Evolutionary conservation across 73 alveolate species (phyloP), one percentile per base, ranked within the genome.

Genomic region (Paramecium caudatum): DNA sequence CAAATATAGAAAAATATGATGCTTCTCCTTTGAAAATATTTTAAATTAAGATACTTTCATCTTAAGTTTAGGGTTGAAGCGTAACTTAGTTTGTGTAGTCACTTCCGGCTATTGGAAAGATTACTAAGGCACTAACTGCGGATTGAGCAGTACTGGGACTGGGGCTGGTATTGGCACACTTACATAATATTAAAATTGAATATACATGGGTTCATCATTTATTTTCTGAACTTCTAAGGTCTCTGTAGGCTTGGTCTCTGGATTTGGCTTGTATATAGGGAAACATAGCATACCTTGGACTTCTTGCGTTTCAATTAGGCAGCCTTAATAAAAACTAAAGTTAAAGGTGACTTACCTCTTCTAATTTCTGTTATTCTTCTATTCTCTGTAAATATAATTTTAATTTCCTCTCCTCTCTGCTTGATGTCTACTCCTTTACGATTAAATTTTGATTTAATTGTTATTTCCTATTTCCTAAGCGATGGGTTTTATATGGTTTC

Each of bases 301-400:
- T 49, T 47, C 84, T 68, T 68, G 30, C 84, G 84, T 37, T 68
- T 68, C 50, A 68, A 68, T 37, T 9, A 34, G 84, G 84, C 84
- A 25, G 84, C 84, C 84, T 68, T 34, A 68, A 68, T 15, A 37
- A 68, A 68, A 68, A 68, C 84, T 68, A 68, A 68, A 68, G 50
- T 68, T 37, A 68, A 68, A 68, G 55, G 84, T 34, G 84, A 68
- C 47, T 68, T 68, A 68, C 84, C 84, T 68, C 84, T 17, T 68
- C 84, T 68, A 34, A 37, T 68, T 68, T 68, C 19, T 32, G 17
- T 34, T 32, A 68, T 37, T 68, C 84, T 23, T 55, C 80, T 12
- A 68, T 68, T 36, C 47, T 68, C 50, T 33, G 15, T 34, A 68
- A 32, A 37, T 34, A 34, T 21, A 32, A 68, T 68, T 68, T 68